Evolutionary conservation across 768 basidiomycete species (phyloP), one percentile per base, ranked within the genome.

Genomic region (Nidularia sp.): DNA sequence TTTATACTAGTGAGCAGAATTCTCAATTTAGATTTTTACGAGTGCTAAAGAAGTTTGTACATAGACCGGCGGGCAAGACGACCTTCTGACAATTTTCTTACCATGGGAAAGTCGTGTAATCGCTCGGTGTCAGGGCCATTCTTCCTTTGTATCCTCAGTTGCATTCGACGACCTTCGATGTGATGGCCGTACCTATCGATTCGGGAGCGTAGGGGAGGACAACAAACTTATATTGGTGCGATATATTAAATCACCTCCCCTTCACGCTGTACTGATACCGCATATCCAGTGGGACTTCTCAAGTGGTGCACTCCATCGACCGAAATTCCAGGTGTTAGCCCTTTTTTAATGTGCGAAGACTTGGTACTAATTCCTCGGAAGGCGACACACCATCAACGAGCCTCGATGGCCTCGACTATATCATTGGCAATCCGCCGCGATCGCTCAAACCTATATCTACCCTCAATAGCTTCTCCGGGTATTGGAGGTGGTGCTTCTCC

Each of bases 11-110:
- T 90, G 65, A 48, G 64, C 39, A 18, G 15, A 41, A 41, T 54
- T 7, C n/a, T 15, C 45, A n/a, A 32, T 49, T 35, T 44, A 13
- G 48, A 51, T 48, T 10, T 22, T n/a, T 49, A 44, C 54, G 34
- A 45, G 42, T 41, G 15, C 35, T 35, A 39, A 46, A 8, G 46
- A 9, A 44, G 44, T 52, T 50, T 55, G 5, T 57, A 22, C 53
- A 15, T 59, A 94, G 90, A 92, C 93, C 1, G 97, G 95, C 9
- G 97, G 97, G 0, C 95, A 99, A 74, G 97, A 99, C 62, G 97
- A 99, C 63, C 78, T 98, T 7, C 71, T 97, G 50, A 96, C 95
- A 3, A 90, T 99, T 54, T 92, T 93, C 66, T 94, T 95, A 0
- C 93, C 94, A 0, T 89, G 87, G 81, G 97, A 98, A 65, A 88